These are phyloP conservation scores for Phytophthora lateralis DNA, from an alignment of 352 stramenopile genomes.

Conservation along the genomic window DNA sequence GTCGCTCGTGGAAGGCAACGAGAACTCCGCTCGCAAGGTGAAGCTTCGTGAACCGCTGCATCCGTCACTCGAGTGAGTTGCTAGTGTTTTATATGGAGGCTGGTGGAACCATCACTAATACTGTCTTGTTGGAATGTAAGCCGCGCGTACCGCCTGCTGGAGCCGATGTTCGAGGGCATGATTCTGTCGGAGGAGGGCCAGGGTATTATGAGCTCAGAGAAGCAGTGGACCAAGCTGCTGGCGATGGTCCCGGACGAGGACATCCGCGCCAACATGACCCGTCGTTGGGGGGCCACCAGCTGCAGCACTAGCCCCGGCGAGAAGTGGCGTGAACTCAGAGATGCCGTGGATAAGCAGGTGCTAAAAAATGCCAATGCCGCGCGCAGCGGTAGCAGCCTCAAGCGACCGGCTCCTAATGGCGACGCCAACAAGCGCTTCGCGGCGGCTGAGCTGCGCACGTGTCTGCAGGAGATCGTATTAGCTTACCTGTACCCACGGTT, in stretches of 20 bases:
- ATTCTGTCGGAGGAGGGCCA: conserved; percentile 93
- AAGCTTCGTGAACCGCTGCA: conserved; percentile 93
- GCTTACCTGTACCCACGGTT: conserved; percentile 97
- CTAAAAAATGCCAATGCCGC: conserved; percentile 54
- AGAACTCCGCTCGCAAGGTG: conserved; percentile 90
- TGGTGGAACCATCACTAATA: conserved; percentile 5
- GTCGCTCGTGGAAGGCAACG: conserved; percentile 92
- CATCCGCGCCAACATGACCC: conserved; percentile 62
- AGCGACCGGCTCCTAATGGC: conserved; percentile 43
- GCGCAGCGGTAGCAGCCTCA: conserved; percentile 51
- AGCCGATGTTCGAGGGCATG: conserved; percentile 94
- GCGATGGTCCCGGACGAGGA: conserved; percentile 93
- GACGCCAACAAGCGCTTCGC: conserved; percentile 65
- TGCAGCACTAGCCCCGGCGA: conserved; percentile 68
- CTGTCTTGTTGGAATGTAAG: conserved; percentile 29
- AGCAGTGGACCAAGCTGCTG: conserved; percentile 92
- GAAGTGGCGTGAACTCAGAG: conserved; percentile 90
- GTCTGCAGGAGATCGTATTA: conserved; percentile 96
- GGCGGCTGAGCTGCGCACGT: conserved; percentile 80
- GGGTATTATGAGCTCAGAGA: conserved; percentile 85
- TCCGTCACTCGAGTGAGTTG: conserved; percentile 88
- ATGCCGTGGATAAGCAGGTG: conserved; percentile 71
- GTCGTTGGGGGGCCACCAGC: conserved; percentile 59
- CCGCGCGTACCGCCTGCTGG: conserved; percentile 93
- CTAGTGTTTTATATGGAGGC: not conserved